Evolutionary conservation across 2,329 filamentous ascomycete genomes (phyloP).

Genomic region (Didymella segeticola): DNA sequence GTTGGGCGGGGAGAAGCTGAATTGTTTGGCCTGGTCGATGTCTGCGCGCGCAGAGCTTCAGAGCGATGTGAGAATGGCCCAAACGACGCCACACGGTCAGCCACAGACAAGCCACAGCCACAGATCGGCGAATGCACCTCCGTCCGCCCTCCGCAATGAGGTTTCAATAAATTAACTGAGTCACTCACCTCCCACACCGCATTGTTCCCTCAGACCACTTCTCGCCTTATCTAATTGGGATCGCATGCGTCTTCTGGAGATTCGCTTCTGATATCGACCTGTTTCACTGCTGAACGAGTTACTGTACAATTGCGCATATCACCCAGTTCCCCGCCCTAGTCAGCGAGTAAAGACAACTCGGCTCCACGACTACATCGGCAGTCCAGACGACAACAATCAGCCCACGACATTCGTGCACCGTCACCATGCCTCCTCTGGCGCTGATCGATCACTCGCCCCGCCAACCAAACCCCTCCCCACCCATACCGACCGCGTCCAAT

Average conservation of each 20-base stretch:
- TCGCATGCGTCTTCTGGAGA: neutral
- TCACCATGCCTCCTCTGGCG: slow-evolving; percentile 54
- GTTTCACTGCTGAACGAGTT: neutral
- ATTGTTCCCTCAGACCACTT: neutral
- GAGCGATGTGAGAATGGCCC: slow-evolving; percentile 24
- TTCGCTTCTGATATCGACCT: neutral
- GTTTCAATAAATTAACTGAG: slow-evolving; percentile 14
- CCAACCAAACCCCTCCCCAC: slow-evolving; percentile 76
- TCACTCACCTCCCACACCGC: slow-evolving; percentile 8
- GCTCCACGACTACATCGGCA: neutral
- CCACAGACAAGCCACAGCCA: slow-evolving; percentile 17
- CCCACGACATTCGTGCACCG: neutral
- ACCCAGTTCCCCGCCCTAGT: neutral
- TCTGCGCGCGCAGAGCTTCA: slow-evolving; percentile 24
- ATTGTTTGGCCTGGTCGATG: slow-evolving; percentile 33
- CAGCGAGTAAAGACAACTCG: neutral
- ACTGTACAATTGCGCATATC: neutral
- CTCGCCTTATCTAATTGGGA: neutral
- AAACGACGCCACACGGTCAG: slow-evolving; percentile 11
- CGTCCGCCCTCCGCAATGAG: slow-evolving; percentile 13
- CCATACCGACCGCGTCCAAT: slow-evolving; percentile 82
- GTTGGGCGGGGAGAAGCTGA: slow-evolving; percentile 22
- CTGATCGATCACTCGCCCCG: slow-evolving; percentile 85
- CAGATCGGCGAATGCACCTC: slow-evolving; percentile 13
- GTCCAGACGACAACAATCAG: neutral